A percentile compares a stretch with the other conserved stretches of the same genome.
Conservation (phyloP, 2,329 filamentous ascomycete species). For the Paraphoma chrysanthemicola region DNA sequence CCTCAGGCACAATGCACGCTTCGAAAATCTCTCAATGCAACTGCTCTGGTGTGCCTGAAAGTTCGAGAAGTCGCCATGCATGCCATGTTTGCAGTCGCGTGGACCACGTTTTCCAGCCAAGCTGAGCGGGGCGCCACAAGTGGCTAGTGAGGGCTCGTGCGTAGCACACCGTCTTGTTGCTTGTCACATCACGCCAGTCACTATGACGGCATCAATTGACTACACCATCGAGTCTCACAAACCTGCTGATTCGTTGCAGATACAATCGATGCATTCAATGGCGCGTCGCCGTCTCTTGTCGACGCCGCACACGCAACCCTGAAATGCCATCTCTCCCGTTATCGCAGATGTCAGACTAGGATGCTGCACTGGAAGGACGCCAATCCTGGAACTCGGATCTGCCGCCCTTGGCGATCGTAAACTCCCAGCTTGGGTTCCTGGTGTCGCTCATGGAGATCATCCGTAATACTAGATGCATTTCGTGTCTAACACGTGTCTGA, state of each 20-base stretch:
- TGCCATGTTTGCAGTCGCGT: not conserved
- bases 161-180: not conserved
- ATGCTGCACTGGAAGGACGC: not conserved
- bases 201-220: slow-evolving; percentile 4
- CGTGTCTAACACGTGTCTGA: not conserved
- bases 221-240: not conserved
- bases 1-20: no score
- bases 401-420: slow-evolving; percentile 19
- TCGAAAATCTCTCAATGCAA: no score
- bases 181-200: not conserved
- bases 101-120: not conserved
- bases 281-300: not conserved
- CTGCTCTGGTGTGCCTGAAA: no score
- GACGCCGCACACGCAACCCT: not conserved
- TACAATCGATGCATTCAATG: not conserved
- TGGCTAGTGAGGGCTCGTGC: slow-evolving; percentile 3
- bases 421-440: not conserved
- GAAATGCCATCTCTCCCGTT: not conserved
- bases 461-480: not conserved
- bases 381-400: slow-evolving; percentile 18
- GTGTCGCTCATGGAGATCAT: not conserved
- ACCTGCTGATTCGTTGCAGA: not conserved
- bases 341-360: not conserved
- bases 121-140: not conserved
- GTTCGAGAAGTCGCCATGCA: no score